phyloP scores from a whole-genome alignment of 1,284 basidiomycete genomes.

The Coniferiporia weirii region DNA sequence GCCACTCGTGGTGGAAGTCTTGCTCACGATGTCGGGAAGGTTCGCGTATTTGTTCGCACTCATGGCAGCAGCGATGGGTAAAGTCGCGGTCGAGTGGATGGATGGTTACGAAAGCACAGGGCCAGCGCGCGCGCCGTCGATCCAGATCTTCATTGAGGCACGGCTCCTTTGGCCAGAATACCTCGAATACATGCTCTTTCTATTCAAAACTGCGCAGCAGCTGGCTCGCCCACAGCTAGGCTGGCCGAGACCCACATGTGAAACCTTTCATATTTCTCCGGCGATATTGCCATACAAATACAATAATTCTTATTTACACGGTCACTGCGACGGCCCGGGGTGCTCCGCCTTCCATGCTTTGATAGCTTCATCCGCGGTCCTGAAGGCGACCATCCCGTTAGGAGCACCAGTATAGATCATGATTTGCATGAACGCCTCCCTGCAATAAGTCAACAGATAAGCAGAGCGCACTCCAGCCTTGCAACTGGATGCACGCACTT shows the following conservation, averaged over 20 bases:
- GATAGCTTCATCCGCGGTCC: conserved; percentile 17
- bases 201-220: too few species aligned
- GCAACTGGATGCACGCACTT: conserved; percentile 1
- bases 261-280: too few species aligned
- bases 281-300: neutral
- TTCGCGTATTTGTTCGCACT: conserved; percentile 79
- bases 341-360: conserved; percentile 16
- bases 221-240: too few species aligned
- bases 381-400: conserved; percentile 14
- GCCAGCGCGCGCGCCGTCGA: neutral
- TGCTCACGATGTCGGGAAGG: conserved; percentile 83
- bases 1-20: conserved; percentile 3
- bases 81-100: neutral
- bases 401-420: conserved; percentile 18
- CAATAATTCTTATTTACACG: neutral
- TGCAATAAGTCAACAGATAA: neutral
- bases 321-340: neutral
- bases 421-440: conserved; percentile 14
- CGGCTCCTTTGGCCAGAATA: too few species aligned
- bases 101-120: neutral
- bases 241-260: too few species aligned
- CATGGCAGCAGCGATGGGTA: conserved; percentile 35
- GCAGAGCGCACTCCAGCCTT: too few species aligned
- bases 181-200: too few species aligned
- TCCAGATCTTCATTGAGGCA: neutral